Evolutionary conservation across 2,329 filamentous ascomycete genomes (phyloP), one percentile per base, ranked within the genome.

Genomic region (Macrophomina tecta): DNA sequence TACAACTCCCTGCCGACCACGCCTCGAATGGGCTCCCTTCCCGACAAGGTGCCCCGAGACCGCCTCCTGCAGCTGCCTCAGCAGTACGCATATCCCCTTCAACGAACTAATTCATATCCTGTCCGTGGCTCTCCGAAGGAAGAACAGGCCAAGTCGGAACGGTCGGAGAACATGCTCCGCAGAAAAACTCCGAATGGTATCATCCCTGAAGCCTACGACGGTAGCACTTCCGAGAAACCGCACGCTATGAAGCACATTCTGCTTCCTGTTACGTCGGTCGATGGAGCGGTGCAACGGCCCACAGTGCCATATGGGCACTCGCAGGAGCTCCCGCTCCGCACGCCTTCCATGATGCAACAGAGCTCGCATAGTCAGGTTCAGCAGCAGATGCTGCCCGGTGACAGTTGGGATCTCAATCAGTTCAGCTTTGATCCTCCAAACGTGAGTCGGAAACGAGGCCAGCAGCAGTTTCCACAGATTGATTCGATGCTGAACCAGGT

Each of bases 151-250:
- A 69, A 48, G 58, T 69, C n/a, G 64, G 78, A 79, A 63, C 74
- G 76, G 11, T 77, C 78, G 64, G 93, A 97, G 77, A 89, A 97
- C 77, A 91, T 92, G 72, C 83, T 97, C 66, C 89, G 94, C 70
- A 88, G 94, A 71, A 98, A 98, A 79, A 98, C 94, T 8, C 95
- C 94, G 4, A 94, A 90, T 74, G 95, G 94, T n/a, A 97, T 93
- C 45, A 86, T 98, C 69, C 90, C 94, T 70, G 93, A 92, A 64
- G 93, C 93, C 11, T 97, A 97, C 74, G 94, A 98, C 83, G 93
- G 91, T 38, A 92, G 91, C 5, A 45, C 58, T 16, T 89, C 90
- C 1, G 87, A 89, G 42, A 91, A 91, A 45, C 90, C 90, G 5
- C 92, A 91, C 45, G 90, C 92, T 1, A 83, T 88, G 55, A 97